These are phyloP conservation scores for Spergularia bocconei DNA, from an alignment of 148 eudicot genomes.

Conservation along the genomic window DNA sequence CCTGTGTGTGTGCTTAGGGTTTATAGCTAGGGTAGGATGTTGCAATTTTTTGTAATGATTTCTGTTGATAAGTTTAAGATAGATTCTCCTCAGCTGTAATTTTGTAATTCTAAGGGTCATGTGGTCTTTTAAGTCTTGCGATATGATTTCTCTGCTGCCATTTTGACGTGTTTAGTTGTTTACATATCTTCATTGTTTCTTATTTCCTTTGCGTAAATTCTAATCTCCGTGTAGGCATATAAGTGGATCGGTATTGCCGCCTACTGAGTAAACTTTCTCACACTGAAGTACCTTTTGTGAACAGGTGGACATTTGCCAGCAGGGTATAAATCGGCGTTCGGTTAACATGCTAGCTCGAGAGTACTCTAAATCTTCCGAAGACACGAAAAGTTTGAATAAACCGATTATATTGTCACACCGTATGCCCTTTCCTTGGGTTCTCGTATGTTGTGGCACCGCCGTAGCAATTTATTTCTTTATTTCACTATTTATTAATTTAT, in stretches of 20 bases:
- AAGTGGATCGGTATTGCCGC: neutral
- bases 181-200: neutral
- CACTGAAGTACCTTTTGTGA: conserved; percentile 4
- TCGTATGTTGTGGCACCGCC: neutral
- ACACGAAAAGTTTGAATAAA: conserved; percentile 79
- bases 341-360: conserved; percentile 95
- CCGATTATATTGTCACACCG: conserved; percentile 94
- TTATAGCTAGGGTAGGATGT: neutral
- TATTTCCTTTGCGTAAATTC: neutral
- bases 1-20: neutral
- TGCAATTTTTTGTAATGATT: neutral
- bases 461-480: too few species aligned
- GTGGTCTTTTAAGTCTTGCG: conserved; percentile 2
- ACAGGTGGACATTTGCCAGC: conserved; percentile 95
- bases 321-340: conserved; percentile 92
- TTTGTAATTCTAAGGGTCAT: neutral
- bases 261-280: neutral
- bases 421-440: conserved; percentile 33
- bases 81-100: neutral
- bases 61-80: neutral
- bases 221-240: neutral
- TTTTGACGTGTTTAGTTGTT: neutral
- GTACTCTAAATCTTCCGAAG: conserved; percentile 54
- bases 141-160: neutral
- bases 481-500: neutral